Percentiles rank a stretch among this genome's conserved stretches.
Conservation (phyloP, 2,329 filamentous ascomycete species). For the Celoporthe dispersa region DNA sequence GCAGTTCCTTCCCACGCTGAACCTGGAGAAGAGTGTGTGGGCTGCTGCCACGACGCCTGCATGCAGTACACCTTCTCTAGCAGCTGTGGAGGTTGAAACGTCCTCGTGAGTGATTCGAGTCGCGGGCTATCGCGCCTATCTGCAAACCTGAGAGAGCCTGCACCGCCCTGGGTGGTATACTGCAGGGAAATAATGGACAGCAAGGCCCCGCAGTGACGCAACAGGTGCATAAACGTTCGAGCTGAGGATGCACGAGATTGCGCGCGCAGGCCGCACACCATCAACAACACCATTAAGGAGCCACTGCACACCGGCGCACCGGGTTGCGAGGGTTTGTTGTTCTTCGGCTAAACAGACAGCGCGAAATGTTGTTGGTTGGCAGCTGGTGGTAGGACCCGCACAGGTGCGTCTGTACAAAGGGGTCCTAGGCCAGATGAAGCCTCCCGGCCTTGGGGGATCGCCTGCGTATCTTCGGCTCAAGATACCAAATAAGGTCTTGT, state of each 20-base stretch:
- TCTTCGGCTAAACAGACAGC: not conserved
- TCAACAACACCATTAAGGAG: not conserved
- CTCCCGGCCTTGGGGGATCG: not conserved
- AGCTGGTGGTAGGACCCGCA: not conserved
- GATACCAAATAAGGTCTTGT: not conserved
- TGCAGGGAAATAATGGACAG: not conserved
- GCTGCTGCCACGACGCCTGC: not conserved
- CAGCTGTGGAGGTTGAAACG: not conserved
- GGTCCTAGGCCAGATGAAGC: constrained; percentile 2
- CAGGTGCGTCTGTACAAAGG: not conserved
- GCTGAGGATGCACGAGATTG: not conserved
- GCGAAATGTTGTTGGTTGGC: not conserved
- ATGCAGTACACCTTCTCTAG: constrained; percentile 1
- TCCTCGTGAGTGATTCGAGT: constrained; percentile 2
- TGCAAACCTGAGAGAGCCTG: not conserved
- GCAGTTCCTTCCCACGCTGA: not conserved
- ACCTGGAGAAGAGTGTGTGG: constrained; percentile 9
- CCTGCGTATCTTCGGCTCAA: not conserved
- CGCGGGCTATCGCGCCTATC: constrained; percentile 2
- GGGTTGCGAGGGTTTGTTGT: not conserved
- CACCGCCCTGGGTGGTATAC: not conserved
- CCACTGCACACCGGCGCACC: not conserved
- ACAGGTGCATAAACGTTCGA: constrained; percentile 2
- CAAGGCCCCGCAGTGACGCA: constrained; percentile 14
- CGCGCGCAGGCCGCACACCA: constrained; percentile 2